A percentile compares a stretch with the other conserved stretches of the same genome.
Evolutionary conservation across 495 filamentous ascomycete species (phyloP).

Genomic region (Penicillium bovifimosum): DNA sequence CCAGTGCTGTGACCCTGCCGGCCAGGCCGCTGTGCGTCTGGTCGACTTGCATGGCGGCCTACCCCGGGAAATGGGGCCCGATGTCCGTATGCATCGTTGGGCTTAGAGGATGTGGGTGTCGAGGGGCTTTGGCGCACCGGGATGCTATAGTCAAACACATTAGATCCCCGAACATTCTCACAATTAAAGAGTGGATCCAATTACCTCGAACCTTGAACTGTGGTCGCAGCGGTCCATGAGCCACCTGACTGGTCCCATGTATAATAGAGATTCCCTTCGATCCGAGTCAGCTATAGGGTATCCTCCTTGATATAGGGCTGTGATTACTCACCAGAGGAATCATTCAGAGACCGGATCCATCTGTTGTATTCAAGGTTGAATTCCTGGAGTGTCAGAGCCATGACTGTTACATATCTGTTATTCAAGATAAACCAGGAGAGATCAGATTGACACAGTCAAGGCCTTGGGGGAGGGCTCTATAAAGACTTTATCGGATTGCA

Average conservation of each 20-base stretch:
- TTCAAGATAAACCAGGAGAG: not conserved
- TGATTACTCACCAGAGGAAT: not conserved
- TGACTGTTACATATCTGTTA: slow-evolving; percentile 1
- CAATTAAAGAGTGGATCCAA: not conserved
- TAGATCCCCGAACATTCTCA: not conserved
- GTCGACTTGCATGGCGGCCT: not conserved
- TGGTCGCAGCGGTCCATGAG: not conserved
- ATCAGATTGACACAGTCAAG: not conserved
- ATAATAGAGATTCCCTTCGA: not conserved
- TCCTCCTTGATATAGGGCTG: not conserved
- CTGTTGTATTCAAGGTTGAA: not conserved
- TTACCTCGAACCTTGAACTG: not conserved
- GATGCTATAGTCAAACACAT: not conserved
- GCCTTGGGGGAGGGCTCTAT: no score
- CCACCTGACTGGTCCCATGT: slow-evolving; percentile 7
- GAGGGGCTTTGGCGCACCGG: not conserved
- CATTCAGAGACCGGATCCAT: slow-evolving; percentile 3
- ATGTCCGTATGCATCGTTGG: not conserved
- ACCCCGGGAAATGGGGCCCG: not conserved
- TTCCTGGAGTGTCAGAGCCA: slow-evolving; percentile 5
- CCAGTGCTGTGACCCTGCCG: not conserved
- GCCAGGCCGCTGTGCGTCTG: not conserved
- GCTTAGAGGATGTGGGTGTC: not conserved
- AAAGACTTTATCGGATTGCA: no score
- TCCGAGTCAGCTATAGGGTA: not conserved